phyloP scores from a whole-genome alignment of 2,329 filamentous ascomycete genomes.

The Albophoma yamanashiensis region DNA sequence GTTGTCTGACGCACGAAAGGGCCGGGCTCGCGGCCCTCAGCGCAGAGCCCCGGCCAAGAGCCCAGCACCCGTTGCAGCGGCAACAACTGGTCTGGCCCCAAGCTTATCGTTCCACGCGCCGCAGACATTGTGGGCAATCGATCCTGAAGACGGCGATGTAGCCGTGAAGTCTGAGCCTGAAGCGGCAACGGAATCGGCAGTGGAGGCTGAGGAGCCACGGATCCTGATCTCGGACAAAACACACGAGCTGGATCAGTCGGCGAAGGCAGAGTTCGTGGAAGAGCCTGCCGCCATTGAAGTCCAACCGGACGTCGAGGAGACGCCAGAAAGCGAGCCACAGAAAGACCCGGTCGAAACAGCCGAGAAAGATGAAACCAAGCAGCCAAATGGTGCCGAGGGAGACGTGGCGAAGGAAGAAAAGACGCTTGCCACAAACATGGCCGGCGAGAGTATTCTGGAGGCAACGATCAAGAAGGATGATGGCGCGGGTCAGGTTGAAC shows the following conservation, averaged over 20 bases:
- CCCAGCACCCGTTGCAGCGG: conserved; percentile 23
- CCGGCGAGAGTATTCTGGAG: conserved; percentile 32
- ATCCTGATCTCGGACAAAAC: background rate
- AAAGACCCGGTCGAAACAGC: background rate
- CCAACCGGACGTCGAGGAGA: background rate
- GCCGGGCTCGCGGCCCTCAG: conserved; percentile 78
- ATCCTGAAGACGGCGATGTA: conserved; percentile 36
- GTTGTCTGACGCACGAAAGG: conserved; percentile 81
- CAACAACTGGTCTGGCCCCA: conserved; percentile 16
- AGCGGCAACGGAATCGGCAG: conserved; percentile 3
- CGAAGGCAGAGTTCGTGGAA: background rate
- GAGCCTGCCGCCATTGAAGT: conserved; percentile 1
- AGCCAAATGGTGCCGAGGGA: background rate
- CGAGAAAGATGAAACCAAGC: background rate
- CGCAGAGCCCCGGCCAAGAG: conserved; percentile 55
- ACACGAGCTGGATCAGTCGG: background rate
- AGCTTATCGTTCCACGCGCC: conserved; percentile 35
- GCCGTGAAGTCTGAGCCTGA: conserved; percentile 10
- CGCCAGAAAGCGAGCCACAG: background rate
- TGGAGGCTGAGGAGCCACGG: conserved; percentile 1
- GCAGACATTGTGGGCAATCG: conserved; percentile 40
- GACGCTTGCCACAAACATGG: conserved; percentile 29
- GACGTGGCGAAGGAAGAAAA: conserved; percentile 15
- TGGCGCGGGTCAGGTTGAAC: conserved; percentile 20
- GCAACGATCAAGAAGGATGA: conserved; percentile 24